A percentile compares a stretch with the other conserved stretches of the same genome.
Conservation (phyloP, 2,329 filamentous ascomycete genomes). For the Sporothrix inflata region DNA sequence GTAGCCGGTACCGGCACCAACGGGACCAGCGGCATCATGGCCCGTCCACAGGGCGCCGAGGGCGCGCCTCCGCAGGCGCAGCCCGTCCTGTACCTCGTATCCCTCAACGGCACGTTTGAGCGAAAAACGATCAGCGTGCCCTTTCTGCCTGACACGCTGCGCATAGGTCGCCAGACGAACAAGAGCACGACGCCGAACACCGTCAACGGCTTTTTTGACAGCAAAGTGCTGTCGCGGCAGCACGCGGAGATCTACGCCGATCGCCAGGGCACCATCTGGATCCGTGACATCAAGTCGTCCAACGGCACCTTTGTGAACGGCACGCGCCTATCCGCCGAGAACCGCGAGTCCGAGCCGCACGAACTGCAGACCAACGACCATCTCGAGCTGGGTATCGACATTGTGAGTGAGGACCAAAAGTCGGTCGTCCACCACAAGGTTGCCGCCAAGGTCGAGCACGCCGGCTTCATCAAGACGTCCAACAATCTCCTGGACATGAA, state of each 20-base stretch:
- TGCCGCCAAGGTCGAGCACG: slow-evolving; percentile 93
- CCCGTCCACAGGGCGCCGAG: slow-evolving; percentile 70
- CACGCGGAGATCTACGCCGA: slow-evolving; percentile 97
- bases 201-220: slow-evolving; percentile 94
- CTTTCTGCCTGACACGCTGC: slow-evolving; percentile 88
- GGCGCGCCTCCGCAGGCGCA: slow-evolving; percentile 58
- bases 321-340: slow-evolving; percentile 85
- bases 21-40: slow-evolving; percentile 45
- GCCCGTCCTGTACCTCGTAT: slow-evolving; percentile 82
- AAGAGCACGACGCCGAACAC: slow-evolving; percentile 92
- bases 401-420: slow-evolving; percentile 98
- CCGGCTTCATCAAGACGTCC: slow-evolving; percentile 75
- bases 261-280: slow-evolving; percentile 85
- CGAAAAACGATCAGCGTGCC: slow-evolving; percentile 95
- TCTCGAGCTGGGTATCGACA: slow-evolving; percentile 94
- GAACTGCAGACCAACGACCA: slow-evolving; percentile 90
- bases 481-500: slow-evolving; percentile 85
- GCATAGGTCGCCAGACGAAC: slow-evolving; percentile 96
- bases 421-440: slow-evolving; percentile 99
- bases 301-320: slow-evolving; percentile 99
- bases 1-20: not conserved
- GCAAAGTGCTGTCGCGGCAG: slow-evolving; percentile 93
- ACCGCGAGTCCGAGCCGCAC: slow-evolving; percentile 93
- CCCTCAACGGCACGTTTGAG: slow-evolving; percentile 95
- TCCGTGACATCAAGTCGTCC: slow-evolving; percentile 96